Percentiles rank a stretch among this genome's conserved stretches.
phyloP scores from a whole-genome alignment of 1,139 yeast species.

The Lodderomyces parapsilosis region DNA sequence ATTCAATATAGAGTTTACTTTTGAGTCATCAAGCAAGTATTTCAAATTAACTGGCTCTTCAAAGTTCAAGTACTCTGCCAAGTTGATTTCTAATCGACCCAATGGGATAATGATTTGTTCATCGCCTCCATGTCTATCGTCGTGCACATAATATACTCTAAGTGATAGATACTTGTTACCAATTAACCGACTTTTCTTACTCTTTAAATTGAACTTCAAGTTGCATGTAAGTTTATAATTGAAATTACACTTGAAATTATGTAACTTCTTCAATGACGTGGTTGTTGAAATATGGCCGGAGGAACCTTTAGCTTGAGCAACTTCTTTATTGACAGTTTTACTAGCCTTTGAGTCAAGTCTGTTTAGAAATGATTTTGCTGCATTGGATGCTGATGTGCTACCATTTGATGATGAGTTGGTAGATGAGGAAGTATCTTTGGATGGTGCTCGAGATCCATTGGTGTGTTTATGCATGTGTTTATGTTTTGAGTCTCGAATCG shows the following conservation, averaged over 20 bases:
- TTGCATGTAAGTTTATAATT: slow-evolving; percentile 41
- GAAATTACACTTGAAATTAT: slow-evolving; percentile 43
- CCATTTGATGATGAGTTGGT: slow-evolving; percentile 1
- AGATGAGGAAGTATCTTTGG: slow-evolving; percentile 7
- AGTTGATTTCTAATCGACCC: slow-evolving; percentile 67
- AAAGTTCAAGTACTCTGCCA: slow-evolving; percentile 69
- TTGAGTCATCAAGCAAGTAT: slow-evolving; percentile 72
- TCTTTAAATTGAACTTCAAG: slow-evolving; percentile 36
- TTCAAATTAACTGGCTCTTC: slow-evolving; percentile 54
- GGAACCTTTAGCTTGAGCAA: background rate
- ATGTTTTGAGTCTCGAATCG: slow-evolving; percentile 27
- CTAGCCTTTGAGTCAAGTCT: slow-evolving; percentile 10
- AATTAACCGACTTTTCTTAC: slow-evolving; percentile 35
- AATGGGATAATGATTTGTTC: slow-evolving; percentile 34
- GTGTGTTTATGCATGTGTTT: background rate
- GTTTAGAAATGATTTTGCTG: slow-evolving; percentile 12
- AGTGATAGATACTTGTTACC: slow-evolving; percentile 38
- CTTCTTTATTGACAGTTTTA: background rate
- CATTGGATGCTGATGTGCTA: slow-evolving; percentile 7
- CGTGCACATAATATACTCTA: slow-evolving; percentile 40
- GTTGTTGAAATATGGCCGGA: slow-evolving; percentile 29
- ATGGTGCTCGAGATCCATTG: background rate
- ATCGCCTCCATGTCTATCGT: slow-evolving; percentile 17
- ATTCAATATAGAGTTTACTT: slow-evolving; percentile 75
- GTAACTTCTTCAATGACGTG: slow-evolving; percentile 36